Evolutionary conservation across 2,329 filamentous ascomycete species (phyloP).

Genomic region (Macroventuria anomochaeta): DNA sequence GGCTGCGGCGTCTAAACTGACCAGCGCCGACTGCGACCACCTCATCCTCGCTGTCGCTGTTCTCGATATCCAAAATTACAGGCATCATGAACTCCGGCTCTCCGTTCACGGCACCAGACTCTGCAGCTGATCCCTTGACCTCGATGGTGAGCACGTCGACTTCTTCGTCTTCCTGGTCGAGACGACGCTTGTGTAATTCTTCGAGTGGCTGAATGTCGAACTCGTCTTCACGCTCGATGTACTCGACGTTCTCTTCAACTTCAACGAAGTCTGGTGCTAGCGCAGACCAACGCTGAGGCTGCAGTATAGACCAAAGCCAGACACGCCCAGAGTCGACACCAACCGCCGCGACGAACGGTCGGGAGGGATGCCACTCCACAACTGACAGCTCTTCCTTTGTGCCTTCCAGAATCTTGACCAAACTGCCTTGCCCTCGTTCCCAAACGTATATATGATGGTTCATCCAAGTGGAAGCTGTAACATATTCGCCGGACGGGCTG

Average conservation of each 20-base stretch:
- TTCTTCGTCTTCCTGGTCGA: slow-evolving; percentile 92
- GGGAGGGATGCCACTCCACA: slow-evolving; percentile 90
- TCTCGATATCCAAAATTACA: slow-evolving; percentile 87
- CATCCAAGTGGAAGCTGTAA: slow-evolving; percentile 95
- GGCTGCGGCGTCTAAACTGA: slow-evolving; percentile 85
- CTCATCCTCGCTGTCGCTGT: slow-evolving; percentile 96
- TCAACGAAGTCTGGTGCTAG: slow-evolving; percentile 96
- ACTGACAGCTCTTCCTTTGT: slow-evolving; percentile 95
- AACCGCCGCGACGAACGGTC: slow-evolving; percentile 86
- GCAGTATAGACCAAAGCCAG: slow-evolving; percentile 95
- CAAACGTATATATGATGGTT: slow-evolving; percentile 99
- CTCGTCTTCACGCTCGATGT: slow-evolving; percentile 93
- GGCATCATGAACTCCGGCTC: slow-evolving; percentile 82
- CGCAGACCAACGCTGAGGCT: slow-evolving; percentile 95
- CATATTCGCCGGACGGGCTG: slow-evolving; percentile 91
- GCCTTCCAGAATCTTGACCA: slow-evolving; percentile 96
- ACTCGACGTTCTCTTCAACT: slow-evolving; percentile 97
- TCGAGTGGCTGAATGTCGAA: slow-evolving; percentile 97
- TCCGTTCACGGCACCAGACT: slow-evolving; percentile 53
- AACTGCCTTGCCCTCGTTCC: slow-evolving; percentile 90
- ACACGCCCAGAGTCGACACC: slow-evolving; percentile 91
- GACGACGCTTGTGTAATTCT: slow-evolving; percentile 86
- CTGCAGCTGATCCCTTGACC: slow-evolving; percentile 58
- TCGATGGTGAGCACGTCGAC: slow-evolving; percentile 87
- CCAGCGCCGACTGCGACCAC: slow-evolving; percentile 71